A percentile compares a stretch with the other conserved stretches of the same genome.
phyloP scores from a whole-genome alignment of 1,284 basidiomycete species.

The Golubevia pallescens region DNA sequence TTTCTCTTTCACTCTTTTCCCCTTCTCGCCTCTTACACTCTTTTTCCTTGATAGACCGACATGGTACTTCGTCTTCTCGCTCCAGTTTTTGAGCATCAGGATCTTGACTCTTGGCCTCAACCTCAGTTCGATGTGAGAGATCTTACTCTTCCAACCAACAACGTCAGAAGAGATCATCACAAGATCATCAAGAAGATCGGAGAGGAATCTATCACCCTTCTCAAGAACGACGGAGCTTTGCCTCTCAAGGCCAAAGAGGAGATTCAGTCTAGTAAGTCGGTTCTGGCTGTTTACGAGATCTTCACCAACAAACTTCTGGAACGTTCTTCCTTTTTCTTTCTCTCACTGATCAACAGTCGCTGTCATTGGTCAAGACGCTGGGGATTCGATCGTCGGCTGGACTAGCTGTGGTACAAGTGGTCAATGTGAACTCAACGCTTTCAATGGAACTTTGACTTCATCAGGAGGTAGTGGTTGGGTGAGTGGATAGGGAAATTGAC shows the following conservation, averaged over 20 bases:
- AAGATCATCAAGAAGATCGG: slow-evolving; percentile 32
- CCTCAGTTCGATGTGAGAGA: slow-evolving; percentile 33
- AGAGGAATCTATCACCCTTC: slow-evolving; percentile 25
- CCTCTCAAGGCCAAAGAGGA: slow-evolving; percentile 15
- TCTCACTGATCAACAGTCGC: slow-evolving; percentile 15
- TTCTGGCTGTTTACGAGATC: not conserved
- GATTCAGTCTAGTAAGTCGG: not conserved
- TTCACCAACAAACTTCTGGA: not conserved
- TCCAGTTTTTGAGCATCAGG: slow-evolving; percentile 40
- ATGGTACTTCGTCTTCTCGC: slow-evolving; percentile 53
- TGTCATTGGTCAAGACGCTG: slow-evolving; percentile 28
- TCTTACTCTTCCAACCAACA: slow-evolving; percentile 21
- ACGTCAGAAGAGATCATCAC: slow-evolving; percentile 30
- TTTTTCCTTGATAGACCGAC: not conserved
- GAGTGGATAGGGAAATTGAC: no score
- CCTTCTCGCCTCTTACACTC: no score
- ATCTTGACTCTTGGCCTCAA: slow-evolving; percentile 22
- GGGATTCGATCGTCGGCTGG: slow-evolving; percentile 15
- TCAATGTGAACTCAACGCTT: slow-evolving; percentile 20
- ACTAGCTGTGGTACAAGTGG: slow-evolving; percentile 16
- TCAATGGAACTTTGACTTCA: slow-evolving; percentile 24
- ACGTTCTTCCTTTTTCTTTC: not conserved
- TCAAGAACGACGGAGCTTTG: slow-evolving; percentile 33
- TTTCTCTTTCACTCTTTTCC: no score
- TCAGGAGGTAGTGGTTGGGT: slow-evolving; percentile 24